Evolutionary conservation across 2,329 filamentous ascomycete genomes (phyloP), one percentile per base, ranked within the genome.

Genomic region (Aspergillus sp.): DNA sequence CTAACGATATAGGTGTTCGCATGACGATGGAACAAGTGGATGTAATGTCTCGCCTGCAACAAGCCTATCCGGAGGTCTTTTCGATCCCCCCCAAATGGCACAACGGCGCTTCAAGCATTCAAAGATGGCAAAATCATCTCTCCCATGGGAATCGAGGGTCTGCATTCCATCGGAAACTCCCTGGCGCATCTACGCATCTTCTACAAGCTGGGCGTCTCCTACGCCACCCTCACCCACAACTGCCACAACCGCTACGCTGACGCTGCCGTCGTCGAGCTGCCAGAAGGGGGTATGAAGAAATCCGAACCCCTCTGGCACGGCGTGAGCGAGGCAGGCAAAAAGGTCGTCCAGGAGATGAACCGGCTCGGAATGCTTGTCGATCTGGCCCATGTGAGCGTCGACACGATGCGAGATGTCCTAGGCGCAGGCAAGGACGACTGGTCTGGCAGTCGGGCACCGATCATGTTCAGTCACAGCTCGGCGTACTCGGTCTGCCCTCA

Each of bases 361-460:
- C 80, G 91, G 3, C 73, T 96, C 2, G 91, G 91, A 27, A 90
- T 96, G 83, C 82, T 96, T n/a, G 86, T 97, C 33, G 91, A 96
- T 61, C 75, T 96, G 31, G 78, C 86, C 6, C 91, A 96, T 64
- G 81, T 83, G 26, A 77, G 85, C 55, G 78, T 80, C 44, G 85
- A 91, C 47, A 95, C 90, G 0, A 93, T 94, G 88, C 71, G 82
- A 6, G 87, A 95, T 56, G 87, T 91, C 0, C 77, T 96, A 0
- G 81, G 80, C 5, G 83, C 76, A 2, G 64, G 64, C 7, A 70
- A 73, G 19, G 72, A 74, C 13, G 72, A 68, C 35, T 91, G 86
- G 86, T 63, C 70, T 5, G 87, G 88, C 6, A 90, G 85, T 59
- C 71, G 76, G 44, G 90, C 91, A 0, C 90, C 91, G 0, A 77